These are phyloP conservation scores for Boletus speciosus DNA, from an alignment of 768 basidiomycete genomes.

Conservation along the genomic window DNA sequence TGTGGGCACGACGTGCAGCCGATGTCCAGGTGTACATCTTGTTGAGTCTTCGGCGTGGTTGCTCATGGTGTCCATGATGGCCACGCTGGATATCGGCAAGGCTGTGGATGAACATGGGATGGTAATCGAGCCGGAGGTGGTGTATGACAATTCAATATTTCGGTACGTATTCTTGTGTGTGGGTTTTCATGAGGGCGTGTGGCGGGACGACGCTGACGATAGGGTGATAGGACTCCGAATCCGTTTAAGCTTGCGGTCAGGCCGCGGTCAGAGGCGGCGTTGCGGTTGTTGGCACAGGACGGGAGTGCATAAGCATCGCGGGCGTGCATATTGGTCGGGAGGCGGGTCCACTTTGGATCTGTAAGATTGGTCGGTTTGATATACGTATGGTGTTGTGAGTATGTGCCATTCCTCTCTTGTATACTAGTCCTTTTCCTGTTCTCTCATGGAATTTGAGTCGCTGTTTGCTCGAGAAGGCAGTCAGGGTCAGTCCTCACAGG, in stretches of 20 bases:
- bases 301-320: not conserved
- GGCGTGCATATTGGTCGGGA: not conserved
- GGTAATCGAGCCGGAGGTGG: slow-evolving; percentile 46
- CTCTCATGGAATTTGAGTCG: no score
- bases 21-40: slow-evolving; percentile 62
- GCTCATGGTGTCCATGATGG: slow-evolving; percentile 52
- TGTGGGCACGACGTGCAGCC: slow-evolving; percentile 30
- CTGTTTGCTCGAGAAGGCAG: not conserved
- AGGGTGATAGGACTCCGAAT: slow-evolving; percentile 10
- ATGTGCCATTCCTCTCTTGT: not conserved
- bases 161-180: slow-evolving; percentile 38
- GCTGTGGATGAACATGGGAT: slow-evolving; percentile 47
- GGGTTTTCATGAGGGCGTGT: not conserved
- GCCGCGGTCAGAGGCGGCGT: slow-evolving; percentile 20
- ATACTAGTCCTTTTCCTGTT: no score
- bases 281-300: slow-evolving; percentile 14
- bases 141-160: slow-evolving; percentile 61
- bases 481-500: not conserved
- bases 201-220: not conserved
- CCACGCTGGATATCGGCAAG: slow-evolving; percentile 54
- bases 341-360: not conserved
- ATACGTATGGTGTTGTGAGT: not conserved
- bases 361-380: not conserved
- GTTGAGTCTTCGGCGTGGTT: slow-evolving; percentile 65
- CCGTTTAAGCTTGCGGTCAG: slow-evolving; percentile 18